Evolutionary conservation across 139 green algal species (phyloP).

Genomic region (Asterochloris erici): DNA sequence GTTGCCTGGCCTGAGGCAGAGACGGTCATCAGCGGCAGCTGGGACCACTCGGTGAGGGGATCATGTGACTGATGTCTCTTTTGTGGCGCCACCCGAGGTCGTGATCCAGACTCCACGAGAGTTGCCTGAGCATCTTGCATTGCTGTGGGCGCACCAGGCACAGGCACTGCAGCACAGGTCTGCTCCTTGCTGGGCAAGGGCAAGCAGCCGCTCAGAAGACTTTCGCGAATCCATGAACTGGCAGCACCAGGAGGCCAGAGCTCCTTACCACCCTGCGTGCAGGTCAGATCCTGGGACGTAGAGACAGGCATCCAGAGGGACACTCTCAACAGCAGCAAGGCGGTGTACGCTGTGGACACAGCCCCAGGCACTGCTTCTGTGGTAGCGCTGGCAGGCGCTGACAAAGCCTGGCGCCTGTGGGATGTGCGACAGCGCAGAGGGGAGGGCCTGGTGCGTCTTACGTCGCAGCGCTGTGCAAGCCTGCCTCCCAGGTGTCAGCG

Average conservation of each 20-base stretch:
- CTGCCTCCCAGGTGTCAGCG: too few species aligned
- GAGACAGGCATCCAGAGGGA: constrained; percentile 39
- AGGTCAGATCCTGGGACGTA: constrained; percentile 70
- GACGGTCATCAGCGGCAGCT: constrained; percentile 61
- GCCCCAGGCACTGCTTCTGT: constrained; percentile 19
- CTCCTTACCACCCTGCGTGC: neutral
- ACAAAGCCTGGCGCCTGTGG: constrained; percentile 72
- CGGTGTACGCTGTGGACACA: constrained; percentile 55
- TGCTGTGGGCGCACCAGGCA: neutral
- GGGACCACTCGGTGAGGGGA: constrained; percentile 68
- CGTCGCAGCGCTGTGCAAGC: neutral
- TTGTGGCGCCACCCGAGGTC: too few species aligned
- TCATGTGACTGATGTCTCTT: too few species aligned
- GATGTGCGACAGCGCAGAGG: constrained; percentile 48
- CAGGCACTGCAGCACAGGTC: neutral
- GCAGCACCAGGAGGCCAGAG: neutral
- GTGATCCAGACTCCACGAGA: too few species aligned
- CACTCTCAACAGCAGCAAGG: constrained; percentile 69
- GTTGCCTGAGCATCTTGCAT: too few species aligned
- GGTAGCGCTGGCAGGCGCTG: constrained; percentile 71
- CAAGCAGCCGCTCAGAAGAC: neutral
- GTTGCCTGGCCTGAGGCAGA: constrained; percentile 49
- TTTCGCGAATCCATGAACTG: neutral
- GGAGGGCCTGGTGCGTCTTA: constrained; percentile 34
- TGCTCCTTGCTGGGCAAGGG: neutral